Percentiles rank a stretch among this genome's conserved stretches.
These are phyloP conservation scores for Lentinula sp. DNA, from an alignment of 768 basidiomycete species.

Conservation along the genomic window DNA sequence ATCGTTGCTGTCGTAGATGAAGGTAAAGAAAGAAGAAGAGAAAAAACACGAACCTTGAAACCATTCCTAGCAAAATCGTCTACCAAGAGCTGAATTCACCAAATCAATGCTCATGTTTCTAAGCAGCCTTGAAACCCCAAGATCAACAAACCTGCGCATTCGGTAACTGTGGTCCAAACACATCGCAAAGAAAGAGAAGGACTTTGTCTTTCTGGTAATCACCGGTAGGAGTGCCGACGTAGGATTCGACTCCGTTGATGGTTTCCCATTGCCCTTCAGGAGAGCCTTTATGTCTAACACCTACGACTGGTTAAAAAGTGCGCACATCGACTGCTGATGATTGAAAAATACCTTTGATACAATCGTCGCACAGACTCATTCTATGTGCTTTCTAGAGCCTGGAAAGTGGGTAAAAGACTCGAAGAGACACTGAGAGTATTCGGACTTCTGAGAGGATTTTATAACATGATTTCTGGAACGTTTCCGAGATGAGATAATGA, in stretches of 20 bases:
- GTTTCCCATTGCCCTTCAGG: conserved; percentile 24
- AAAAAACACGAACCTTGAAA: background rate
- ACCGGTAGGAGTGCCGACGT: conserved; percentile 31
- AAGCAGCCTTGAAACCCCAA: background rate
- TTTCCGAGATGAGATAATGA: no score
- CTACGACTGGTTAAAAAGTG: background rate
- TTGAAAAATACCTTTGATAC: background rate
- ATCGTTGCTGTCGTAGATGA: background rate
- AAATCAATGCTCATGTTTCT: background rate
- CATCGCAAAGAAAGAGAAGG: conserved; percentile 32
- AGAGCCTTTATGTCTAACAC: background rate
- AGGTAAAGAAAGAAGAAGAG: background rate
- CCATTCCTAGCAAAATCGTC: conserved; percentile 12
- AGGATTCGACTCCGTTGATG: conserved; percentile 32
- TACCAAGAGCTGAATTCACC: conserved; percentile 3
- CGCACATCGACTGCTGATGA: background rate
- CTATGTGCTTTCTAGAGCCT: no score
- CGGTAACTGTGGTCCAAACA: conserved; percentile 27
- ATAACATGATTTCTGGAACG: no score
- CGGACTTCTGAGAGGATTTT: no score
- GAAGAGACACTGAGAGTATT: no score
- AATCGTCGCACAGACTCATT: conserved; percentile 7
- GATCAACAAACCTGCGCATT: conserved; percentile 19
- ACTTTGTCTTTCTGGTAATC: conserved; percentile 33
- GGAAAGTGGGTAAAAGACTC: no score